Evolutionary conservation across 2,329 filamentous ascomycete species (phyloP).

Genomic region (Fusarium devonianum): DNA sequence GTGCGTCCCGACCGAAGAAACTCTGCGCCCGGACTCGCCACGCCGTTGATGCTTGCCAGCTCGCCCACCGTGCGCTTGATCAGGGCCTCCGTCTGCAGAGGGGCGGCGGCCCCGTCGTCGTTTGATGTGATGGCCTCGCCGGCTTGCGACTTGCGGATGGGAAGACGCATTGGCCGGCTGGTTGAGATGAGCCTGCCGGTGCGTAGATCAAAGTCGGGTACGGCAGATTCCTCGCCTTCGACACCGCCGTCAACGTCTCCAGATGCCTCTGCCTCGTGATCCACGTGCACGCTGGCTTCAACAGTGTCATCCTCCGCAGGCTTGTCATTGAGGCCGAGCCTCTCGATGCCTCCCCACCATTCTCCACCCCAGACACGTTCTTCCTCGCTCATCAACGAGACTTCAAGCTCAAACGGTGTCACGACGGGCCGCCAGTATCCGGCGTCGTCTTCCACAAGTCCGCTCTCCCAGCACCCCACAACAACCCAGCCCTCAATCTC

Average conservation of each 20-base stretch:
- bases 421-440: slow-evolving; percentile 89
- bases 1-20: slow-evolving; percentile 82
- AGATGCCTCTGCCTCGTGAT: slow-evolving; percentile 23
- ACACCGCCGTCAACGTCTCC: slow-evolving; percentile 54
- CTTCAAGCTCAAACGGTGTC: slow-evolving; percentile 90
- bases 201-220: slow-evolving; percentile 90
- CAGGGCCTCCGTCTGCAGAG: slow-evolving; percentile 50
- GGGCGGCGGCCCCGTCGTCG: background rate
- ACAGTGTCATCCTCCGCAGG: slow-evolving; percentile 29
- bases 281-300: slow-evolving; percentile 4
- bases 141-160: slow-evolving; percentile 43
- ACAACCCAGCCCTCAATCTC: slow-evolving; percentile 98
- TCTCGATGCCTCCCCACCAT: slow-evolving; percentile 89
- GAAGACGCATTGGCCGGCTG: slow-evolving; percentile 74
- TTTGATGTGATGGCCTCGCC: background rate
- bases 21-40: slow-evolving; percentile 90
- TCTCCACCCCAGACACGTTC: slow-evolving; percentile 84
- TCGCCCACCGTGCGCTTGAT: slow-evolving; percentile 69
- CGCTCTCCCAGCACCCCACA: slow-evolving; percentile 97
- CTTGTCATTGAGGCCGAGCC: slow-evolving; percentile 58
- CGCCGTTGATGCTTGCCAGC: slow-evolving; percentile 80
- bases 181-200: slow-evolving; percentile 84
- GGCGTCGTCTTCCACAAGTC: slow-evolving; percentile 80
- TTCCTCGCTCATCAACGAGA: slow-evolving; percentile 78
- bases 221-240: slow-evolving; percentile 74